Evolutionary conservation across 768 basidiomycete genomes (phyloP), one percentile per base, ranked within the genome.

Genomic region (Neoboletus brunneissimus): DNA sequence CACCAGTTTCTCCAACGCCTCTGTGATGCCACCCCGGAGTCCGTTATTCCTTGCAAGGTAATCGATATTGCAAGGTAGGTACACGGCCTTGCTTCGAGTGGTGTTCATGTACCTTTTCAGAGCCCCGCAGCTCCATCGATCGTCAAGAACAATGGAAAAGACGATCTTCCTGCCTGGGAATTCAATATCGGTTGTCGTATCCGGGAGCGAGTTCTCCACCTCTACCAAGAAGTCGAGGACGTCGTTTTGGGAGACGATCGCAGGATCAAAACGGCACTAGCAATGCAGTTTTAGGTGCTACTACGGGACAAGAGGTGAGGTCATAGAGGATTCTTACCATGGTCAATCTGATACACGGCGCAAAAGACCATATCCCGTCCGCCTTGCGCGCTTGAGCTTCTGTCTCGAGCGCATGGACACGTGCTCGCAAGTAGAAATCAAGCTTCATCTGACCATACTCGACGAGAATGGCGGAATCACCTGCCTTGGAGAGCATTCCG

Each of bases 41-140:
- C 85, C 85, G 59, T 86, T 87, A 43, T 85, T 86, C 38, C 71
- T 73, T 0, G 84, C 84, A 2, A 88, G 76, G 61, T 88, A 88
- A 38, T 85, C 81, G 35, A 87, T 71, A 60, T 89, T 88, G 65
- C 81, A 84, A 0, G 86, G 87, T 0, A 89, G 71, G 67, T 88
- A 89, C 1, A 81, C 82, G 0, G 86, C 86, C 48, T 78, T 78
- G 46, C 79, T 75, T 11, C 87, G 73, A 0, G 74, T 80, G 0
- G 80, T 78, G 8, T 67, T 70, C 79, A 81, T 84, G 65, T 89
- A 87, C 22, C 80, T 75, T 43, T 77, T 65, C 27, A 87, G 71
- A 5, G 85, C 84, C 12, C 81, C 82, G 10, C 73, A 73, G 56
- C 66, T 79, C 79, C 84, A 82, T 6, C 73, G 74, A 62, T 88